Conservation (phyloP, 2,329 filamentous ascomycete genomes). For the Juglanconis sp. region DNA sequence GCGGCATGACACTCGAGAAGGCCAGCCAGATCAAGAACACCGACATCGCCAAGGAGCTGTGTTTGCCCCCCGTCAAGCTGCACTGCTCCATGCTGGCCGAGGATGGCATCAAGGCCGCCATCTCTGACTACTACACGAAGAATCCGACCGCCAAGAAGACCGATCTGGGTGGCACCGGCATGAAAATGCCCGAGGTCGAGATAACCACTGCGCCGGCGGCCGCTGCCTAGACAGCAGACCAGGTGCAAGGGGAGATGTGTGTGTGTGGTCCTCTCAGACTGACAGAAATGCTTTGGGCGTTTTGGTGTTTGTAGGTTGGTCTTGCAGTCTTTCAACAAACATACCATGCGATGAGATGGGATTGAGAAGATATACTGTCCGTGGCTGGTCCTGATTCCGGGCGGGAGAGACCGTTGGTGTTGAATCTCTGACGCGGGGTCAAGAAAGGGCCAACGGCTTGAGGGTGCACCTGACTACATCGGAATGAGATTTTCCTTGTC, state of each 20-base stretch:
- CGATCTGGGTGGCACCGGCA: constrained; percentile 71
- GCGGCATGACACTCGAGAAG: constrained; percentile 94
- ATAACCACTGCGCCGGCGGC: constrained; percentile 29
- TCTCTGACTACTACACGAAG: constrained; percentile 88
- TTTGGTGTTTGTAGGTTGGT: too few relatives aligned
- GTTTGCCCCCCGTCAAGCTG: constrained; percentile 83
- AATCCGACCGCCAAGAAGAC: constrained; percentile 74
- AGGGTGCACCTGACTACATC: too few relatives aligned
- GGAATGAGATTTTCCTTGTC: too few relatives aligned
- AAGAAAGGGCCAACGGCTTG: too few relatives aligned
- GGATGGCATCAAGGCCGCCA: constrained; percentile 89
- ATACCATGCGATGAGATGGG: too few relatives aligned
- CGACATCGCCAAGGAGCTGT: constrained; percentile 95
- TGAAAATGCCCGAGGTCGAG: constrained; percentile 60
- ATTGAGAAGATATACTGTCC: too few relatives aligned
- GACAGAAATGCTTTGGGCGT: neutral
- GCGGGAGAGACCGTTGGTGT: too few relatives aligned
- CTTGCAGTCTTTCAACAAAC: too few relatives aligned
- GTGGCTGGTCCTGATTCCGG: too few relatives aligned
- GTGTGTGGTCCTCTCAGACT: neutral
- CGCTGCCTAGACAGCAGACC: neutral
- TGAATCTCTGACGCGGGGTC: too few relatives aligned
- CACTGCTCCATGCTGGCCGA: constrained; percentile 93
- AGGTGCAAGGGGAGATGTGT: neutral
- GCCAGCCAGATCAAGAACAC: constrained; percentile 92